Evolutionary conservation across 345 rosid species (phyloP).

Genomic region (Iberis pinnata): DNA sequence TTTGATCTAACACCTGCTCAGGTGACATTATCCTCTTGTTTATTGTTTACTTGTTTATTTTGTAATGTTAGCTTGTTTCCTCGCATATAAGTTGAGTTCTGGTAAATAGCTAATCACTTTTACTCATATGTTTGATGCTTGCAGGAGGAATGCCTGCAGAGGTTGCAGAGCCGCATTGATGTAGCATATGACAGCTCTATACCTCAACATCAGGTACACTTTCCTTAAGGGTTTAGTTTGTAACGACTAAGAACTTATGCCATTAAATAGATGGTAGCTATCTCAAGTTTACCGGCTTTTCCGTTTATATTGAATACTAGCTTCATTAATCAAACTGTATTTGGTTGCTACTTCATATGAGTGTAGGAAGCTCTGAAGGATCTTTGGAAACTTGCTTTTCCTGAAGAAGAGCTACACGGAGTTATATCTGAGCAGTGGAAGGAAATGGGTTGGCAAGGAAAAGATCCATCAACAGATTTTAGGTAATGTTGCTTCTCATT

Average conservation of each 20-base stretch:
- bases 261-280: neutral
- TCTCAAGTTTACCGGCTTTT: slow-evolving; percentile 1
- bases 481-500: slow-evolving; percentile 38
- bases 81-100: neutral
- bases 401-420: slow-evolving; percentile 76
- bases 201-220: slow-evolving; percentile 64
- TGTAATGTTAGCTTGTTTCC: slow-evolving; percentile 1
- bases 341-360: slow-evolving; percentile 7
- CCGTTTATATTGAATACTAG: neutral
- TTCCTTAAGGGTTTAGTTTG: neutral
- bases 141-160: slow-evolving; percentile 89
- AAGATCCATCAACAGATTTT: slow-evolving; percentile 99
- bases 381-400: slow-evolving; percentile 87
- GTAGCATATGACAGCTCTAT: slow-evolving; percentile 81
- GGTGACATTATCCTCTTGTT: slow-evolving; percentile 34
- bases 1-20: slow-evolving; percentile 92
- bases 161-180: slow-evolving; percentile 81
- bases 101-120: neutral
- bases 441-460: slow-evolving; percentile 99
- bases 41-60: neutral
- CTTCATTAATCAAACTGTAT: slow-evolving; percentile 9
- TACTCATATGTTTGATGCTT: neutral
- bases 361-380: slow-evolving; percentile 78
- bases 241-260: slow-evolving; percentile 1
- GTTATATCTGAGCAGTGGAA: slow-evolving; percentile 98